Base-by-base conservation (phyloP, 1,139 yeast species). In the Kluyveromyces marxianus region DNA sequence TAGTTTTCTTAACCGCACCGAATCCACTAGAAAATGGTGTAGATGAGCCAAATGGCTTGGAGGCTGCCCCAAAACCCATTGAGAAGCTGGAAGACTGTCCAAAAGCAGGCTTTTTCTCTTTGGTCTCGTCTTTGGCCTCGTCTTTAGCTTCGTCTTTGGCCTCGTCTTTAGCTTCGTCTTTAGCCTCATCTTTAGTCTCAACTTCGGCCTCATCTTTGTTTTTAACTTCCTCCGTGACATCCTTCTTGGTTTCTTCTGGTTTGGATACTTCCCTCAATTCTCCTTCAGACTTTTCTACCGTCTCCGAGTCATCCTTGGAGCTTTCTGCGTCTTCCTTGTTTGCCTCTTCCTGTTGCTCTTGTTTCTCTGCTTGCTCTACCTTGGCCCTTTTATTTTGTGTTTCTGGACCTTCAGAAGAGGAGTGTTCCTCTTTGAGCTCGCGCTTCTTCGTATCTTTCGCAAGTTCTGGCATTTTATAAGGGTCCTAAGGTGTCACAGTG, bases 21-120 rank as follows among this genome's bases (percentile, higher is more conserved):
- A 60, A 60, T 7, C 64, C 65, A 37, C 56, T 50, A 41, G 63
- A 63, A 50, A 61, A 61, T 7, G 63, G 54, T 5, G 55, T 53
- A 2, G 62, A 58, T 2, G 65, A 54, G 4, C 64, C 65, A 47
- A 59, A 59, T 57, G 80, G 78, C 1, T 83, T 83, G 55, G 77
- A 75, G 2, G 79, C 77, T 54, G 81, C 77, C 32, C 72, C 70
- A 30, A 86, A 72, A 10, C 76, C 76, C 35, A 82, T 69, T 0
- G 89, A 88, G 65, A 83, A 83, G 4, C 71, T 61, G 26, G 75
- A 54, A 7, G 61, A 46, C 2, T 66, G 77, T n/a, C 83, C 83
- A 65, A 83, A 72, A 50, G 68, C 68, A 29, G 74, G 69, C 39
- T 40, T 41, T 31, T 31, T 24, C 36, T 5, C 25, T 7, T 21